Evolutionary conservation across 2,329 filamentous ascomycete genomes (phyloP).

Genomic region (Aaosphaeria pasadenensis): DNA sequence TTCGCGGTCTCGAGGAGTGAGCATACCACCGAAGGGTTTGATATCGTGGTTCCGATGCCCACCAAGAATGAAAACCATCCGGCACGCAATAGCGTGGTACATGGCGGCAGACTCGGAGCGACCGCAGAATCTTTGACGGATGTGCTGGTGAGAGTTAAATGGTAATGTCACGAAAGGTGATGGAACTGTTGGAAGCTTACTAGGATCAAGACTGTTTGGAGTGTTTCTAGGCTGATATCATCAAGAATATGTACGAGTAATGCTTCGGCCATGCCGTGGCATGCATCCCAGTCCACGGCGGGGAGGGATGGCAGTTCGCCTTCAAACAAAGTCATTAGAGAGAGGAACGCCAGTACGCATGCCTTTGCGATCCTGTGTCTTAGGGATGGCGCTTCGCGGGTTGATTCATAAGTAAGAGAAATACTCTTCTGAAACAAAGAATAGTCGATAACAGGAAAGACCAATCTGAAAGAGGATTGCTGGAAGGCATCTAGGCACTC

Average conservation of each 20-base stretch:
- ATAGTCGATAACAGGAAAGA: slow-evolving; percentile 1
- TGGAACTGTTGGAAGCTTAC: not conserved
- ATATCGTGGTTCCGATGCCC: not conserved
- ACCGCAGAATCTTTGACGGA: not conserved
- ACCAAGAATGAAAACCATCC: not conserved
- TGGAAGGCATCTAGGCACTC: not conserved
- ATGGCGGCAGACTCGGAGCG: not conserved
- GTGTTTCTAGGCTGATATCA: slow-evolving; percentile 1
- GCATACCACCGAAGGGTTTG: not conserved
- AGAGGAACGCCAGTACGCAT: not conserved
- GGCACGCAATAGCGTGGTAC: not conserved
- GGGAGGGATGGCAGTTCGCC: not conserved
- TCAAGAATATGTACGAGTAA: not conserved
- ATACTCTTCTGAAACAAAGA: not conserved
- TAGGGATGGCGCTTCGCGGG: not conserved
- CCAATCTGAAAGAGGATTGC: not conserved
- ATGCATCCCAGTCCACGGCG: not conserved
- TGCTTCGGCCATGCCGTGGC: not conserved
- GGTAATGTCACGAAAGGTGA: not conserved
- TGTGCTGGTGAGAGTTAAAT: not conserved
- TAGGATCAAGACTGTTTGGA: not conserved
- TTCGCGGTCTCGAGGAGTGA: not conserved
- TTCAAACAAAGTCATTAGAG: no score
- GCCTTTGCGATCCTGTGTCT: not conserved
- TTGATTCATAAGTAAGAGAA: not conserved